These are phyloP conservation scores for Colletotrichum scovillei DNA, from an alignment of 2,329 filamentous ascomycete genomes.

Conservation along the genomic window DNA sequence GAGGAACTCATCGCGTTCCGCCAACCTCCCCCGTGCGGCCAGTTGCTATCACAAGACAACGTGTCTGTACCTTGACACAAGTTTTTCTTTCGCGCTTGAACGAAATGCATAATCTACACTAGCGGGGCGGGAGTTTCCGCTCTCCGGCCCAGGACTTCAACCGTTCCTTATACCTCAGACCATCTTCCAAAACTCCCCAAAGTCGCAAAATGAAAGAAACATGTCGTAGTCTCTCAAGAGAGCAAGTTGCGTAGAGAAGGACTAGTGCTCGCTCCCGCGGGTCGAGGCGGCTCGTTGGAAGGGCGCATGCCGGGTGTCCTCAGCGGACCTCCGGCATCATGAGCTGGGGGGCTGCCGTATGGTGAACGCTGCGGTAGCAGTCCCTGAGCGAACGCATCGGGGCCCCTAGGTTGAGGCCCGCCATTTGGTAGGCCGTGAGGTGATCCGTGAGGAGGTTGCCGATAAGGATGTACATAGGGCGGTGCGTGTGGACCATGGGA, in stretches of 20 bases:
- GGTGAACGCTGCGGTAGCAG: conserved; percentile 54
- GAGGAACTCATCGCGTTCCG: neutral
- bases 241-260: conserved; percentile 81
- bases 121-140: neutral
- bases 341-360: conserved; percentile 57
- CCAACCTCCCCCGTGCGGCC: neutral
- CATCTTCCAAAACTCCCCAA: neutral
- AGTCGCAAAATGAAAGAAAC: neutral
- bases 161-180: neutral
- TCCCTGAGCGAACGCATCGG: conserved; percentile 60
- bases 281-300: conserved; percentile 43
- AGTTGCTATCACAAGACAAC: neutral
- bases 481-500: conserved; percentile 30
- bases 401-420: conserved; percentile 53
- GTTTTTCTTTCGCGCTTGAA: neutral
- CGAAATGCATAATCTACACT: conserved; percentile 14
- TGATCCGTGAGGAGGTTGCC: conserved; percentile 40
- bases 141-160: neutral
- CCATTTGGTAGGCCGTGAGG: conserved; percentile 51
- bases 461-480: conserved; percentile 46
- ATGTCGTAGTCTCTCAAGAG: conserved; percentile 60
- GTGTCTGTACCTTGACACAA: neutral
- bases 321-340: conserved; percentile 39
- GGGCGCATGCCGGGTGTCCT: conserved; percentile 38
- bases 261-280: conserved; percentile 77